These are phyloP conservation scores for Houttuynia cordata DNA, from an alignment of 164 flowering plant species.

Conservation along the genomic window DNA sequence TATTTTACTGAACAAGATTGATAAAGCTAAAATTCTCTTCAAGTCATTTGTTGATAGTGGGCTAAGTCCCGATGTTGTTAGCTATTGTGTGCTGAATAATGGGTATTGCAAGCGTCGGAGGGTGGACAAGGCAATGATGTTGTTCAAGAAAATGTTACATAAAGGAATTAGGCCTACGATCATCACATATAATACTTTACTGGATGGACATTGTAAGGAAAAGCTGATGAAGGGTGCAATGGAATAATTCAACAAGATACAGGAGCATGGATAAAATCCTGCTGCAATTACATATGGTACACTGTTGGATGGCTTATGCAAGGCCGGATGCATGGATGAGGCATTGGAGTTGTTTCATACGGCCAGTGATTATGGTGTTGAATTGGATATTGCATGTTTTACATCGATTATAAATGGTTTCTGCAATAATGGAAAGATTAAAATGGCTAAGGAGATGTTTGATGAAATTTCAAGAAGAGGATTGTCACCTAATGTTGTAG, in stretches of 20 bases:
- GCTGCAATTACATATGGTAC: constrained; percentile 48
- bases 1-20: constrained; percentile 44
- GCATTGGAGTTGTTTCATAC: constrained; percentile 25
- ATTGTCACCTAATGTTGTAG: too few species aligned
- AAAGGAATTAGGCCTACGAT: constrained; percentile 71
- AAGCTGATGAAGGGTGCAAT: constrained; percentile 74
- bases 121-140: constrained; percentile 34
- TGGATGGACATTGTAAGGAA: constrained; percentile 69
- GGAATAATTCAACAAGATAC: constrained; percentile 46
- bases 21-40: constrained; percentile 56
- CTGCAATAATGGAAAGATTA: too few species aligned
- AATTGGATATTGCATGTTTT: too few species aligned
- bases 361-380: too few species aligned
- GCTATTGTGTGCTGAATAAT: constrained; percentile 66
- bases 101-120: constrained; percentile 62
- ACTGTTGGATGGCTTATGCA: constrained; percentile 74
- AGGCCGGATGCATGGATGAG: constrained; percentile 39
- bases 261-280: constrained; percentile 55
- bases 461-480: too few species aligned
- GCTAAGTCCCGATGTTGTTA: constrained; percentile 56
- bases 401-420: too few species aligned
- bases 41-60: constrained; percentile 53
- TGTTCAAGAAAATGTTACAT: constrained; percentile 69
- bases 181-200: constrained; percentile 77
- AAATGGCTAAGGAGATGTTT: constrained; percentile 13